A percentile compares a stretch with the other conserved stretches of the same genome.
Evolutionary conservation across 371 early-diverging fungal genomes (phyloP).

Genomic region (Mortierella sp.): DNA sequence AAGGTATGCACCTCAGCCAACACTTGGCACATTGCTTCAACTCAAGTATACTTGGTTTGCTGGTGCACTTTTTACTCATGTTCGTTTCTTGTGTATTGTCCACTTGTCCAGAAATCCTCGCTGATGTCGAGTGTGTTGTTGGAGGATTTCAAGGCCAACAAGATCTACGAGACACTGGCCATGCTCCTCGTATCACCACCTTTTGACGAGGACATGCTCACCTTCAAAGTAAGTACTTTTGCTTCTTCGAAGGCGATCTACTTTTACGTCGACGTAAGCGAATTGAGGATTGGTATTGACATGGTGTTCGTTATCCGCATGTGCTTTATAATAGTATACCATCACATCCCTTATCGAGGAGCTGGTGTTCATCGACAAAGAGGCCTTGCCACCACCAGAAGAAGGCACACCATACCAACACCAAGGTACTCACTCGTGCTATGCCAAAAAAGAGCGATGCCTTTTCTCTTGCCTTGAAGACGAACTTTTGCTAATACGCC

Average conservation of each 20-base stretch:
- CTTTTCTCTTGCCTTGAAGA: neutral
- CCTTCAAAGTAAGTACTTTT: conserved; percentile 62
- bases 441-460: neutral
- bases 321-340: conserved; percentile 53
- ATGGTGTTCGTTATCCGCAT: too few species aligned
- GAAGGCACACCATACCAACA: conserved; percentile 74
- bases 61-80: neutral
- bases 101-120: conserved; percentile 37
- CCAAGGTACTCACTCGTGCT: conserved; percentile 50
- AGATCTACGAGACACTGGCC: conserved; percentile 59
- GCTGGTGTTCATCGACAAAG: conserved; percentile 65
- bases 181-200: conserved; percentile 59
- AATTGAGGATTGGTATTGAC: too few species aligned
- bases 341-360: conserved; percentile 62
- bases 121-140: conserved; percentile 59
- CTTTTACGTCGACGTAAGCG: too few species aligned
- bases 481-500: neutral
- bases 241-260: too few species aligned
- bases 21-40: neutral
- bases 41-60: neutral
- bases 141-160: conserved; percentile 61
- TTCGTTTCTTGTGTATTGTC: neutral
- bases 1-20: conserved; percentile 40
- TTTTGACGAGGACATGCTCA: conserved; percentile 53
- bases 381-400: conserved; percentile 60